These are phyloP conservation scores for Colletotrichum neosansevieriae DNA, from an alignment of 2,329 filamentous ascomycete species.

Conservation along the genomic window DNA sequence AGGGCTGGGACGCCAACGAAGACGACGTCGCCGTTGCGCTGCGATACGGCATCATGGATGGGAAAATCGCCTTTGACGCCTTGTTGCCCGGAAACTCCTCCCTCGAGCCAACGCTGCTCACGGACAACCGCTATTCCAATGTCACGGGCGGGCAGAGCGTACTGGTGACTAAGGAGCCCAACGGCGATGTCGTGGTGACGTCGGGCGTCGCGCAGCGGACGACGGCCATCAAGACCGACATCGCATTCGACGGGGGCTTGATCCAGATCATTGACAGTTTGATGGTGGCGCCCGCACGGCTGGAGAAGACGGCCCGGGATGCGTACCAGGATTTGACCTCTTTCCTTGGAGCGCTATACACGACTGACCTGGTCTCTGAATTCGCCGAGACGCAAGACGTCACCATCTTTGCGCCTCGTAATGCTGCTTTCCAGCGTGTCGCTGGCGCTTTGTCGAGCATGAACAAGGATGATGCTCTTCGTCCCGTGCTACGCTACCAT, in stretches of 20 bases:
- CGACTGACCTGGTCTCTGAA: conserved; percentile 32
- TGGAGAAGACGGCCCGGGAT: conserved; percentile 36
- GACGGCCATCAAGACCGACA: conserved; percentile 56
- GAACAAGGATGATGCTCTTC: conserved; percentile 27
- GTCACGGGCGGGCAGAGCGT: conserved; percentile 64
- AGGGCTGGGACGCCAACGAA: conserved; percentile 55
- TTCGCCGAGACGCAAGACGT: conserved; percentile 37
- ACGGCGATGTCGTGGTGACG: conserved; percentile 45
- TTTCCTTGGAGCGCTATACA: conserved; percentile 40
- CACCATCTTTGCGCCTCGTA: conserved; percentile 38
- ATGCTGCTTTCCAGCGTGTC: conserved; percentile 37
- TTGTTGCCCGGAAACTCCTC: conserved; percentile 53
- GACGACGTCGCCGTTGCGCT: conserved; percentile 59
- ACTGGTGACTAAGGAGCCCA: conserved; percentile 57
- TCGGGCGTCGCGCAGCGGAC: conserved; percentile 55
- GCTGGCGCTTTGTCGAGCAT: conserved; percentile 22
- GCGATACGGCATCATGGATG: conserved; percentile 71
- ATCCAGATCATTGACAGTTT: conserved; percentile 66
- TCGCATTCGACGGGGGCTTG: conserved; percentile 61
- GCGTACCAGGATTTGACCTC: conserved; percentile 38
- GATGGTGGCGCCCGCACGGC: conserved; percentile 56
- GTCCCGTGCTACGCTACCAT: conserved; percentile 39
- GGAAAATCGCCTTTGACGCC: conserved; percentile 56
- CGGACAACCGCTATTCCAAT: conserved; percentile 56
- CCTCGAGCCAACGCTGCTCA: conserved; percentile 60